Base-by-base conservation (phyloP, 177 flowering plant species). In the Telopea speciosissima region DNA sequence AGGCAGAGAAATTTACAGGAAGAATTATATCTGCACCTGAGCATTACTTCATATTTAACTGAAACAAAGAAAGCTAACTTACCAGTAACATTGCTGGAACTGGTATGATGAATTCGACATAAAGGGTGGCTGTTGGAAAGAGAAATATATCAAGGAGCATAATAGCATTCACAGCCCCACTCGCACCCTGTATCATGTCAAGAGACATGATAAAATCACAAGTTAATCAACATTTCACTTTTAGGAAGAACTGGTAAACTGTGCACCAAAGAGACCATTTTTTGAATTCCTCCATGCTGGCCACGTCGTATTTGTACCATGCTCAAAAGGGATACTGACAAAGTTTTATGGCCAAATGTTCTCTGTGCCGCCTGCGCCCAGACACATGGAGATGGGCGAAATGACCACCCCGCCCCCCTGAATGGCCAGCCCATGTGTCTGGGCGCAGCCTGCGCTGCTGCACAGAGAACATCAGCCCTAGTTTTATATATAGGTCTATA, bases 161-260 rank as follows among this genome's bases (percentile, higher is more conserved):
- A 62, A 94, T 85, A 26, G 98, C 98, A 81, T 89, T 90, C 45
- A 90, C 93, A 28, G 98, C 97, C 11, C 96, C 97, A 76, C 98
- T 94, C 68, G 98, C 98, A 6, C 98, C 98, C 98, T 93, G 69
- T 28, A 76, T 40, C 54, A 59, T 40, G 77, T n/a, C 26, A 69
- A 68, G 52, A 65, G 17, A 3, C 26, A 68, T 21, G 23, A 2
- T n/a, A 65, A 14, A 68, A 7, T 26, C 60, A 25, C 10, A 69
- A 24, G 21, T 58, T 26, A 28, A 28, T 14, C 42, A 63, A 17
- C 28, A 24, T 12, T 26, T 24, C 59, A 59, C 16, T 63, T 21
- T 28, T 12, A 31, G 8, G 22, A 12, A 19, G 12, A 28, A 58
- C 3, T 28, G 0, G n/a, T 36, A 36, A 36, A 36, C 40, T 36